Base-by-base conservation (phyloP, 1,284 basidiomycete species). In the Puccinia brachypodii region DNA sequence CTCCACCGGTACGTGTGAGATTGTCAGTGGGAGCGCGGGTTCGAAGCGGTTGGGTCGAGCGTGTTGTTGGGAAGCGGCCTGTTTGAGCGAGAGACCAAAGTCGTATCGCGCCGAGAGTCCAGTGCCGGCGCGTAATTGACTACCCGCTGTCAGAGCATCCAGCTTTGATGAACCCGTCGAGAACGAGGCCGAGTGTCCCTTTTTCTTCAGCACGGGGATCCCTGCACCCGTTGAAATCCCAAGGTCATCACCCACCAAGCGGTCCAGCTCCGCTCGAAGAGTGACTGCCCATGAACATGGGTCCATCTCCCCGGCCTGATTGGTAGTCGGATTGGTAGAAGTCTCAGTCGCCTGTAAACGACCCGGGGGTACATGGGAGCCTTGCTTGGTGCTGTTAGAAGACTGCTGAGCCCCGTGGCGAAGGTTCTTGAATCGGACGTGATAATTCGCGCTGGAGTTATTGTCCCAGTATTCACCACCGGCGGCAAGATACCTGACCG, bases 401-500 rank as follows among this genome's bases (percentile, higher is more conserved):
- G 75, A 77, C 19, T 22, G 40, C n/a, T 38, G 2, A 13, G 62
- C 9, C n/a, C 58, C 53, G n/a, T 60, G 7, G 56, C 40, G 44
- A 19, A 44, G 62, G 28, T 22, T 50, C 83, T 87, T 87, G 85
- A 89, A 89, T 2, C 85, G 85, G 82, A 89, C 87, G 71, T 85
- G 85, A 84, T 89, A 89, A 83, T 89, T 89, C 42, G 85, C 76
- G 9, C 86, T 87, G 28, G 85, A 82, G 84, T 88, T 88, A 62
- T 88, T 88, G 83, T 89, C 88, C 88, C 88, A 89, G 87, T 87
- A 88, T 82, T 88, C 88, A 19, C 76, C 66, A 16, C 87, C 87
- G 28, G 87, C 85, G 47, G 88, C 84, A 0, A 87, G 88, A 86
- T 89, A 94, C 42, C 91, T 88, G 3, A 89, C 89, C 42, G 91